Evolutionary conservation across 2,329 filamentous ascomycete species (phyloP).

Genomic region (Colletotrichum navitas): DNA sequence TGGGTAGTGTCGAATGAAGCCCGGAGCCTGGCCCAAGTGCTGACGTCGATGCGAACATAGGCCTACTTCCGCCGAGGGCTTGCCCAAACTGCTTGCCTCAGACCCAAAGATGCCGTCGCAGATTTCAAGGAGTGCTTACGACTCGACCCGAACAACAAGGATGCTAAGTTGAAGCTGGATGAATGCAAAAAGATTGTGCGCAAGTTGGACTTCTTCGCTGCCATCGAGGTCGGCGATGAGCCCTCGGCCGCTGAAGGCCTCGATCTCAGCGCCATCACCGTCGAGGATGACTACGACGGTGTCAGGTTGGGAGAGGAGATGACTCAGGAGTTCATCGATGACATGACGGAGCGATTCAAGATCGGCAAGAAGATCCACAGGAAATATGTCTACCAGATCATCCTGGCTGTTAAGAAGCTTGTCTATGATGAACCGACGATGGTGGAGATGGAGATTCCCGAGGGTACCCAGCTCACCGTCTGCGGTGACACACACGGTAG

Average conservation of each 20-base stretch:
- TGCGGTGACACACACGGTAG: slow-evolving; percentile 96
- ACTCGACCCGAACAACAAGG: slow-evolving; percentile 88
- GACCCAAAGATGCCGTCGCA: slow-evolving; percentile 86
- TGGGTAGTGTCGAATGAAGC: slow-evolving; percentile 53
- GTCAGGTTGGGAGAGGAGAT: slow-evolving; percentile 82
- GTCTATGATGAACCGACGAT: slow-evolving; percentile 95
- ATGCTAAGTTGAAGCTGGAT: slow-evolving; percentile 89
- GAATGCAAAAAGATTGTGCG: slow-evolving; percentile 97
- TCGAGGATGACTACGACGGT: slow-evolving; percentile 90
- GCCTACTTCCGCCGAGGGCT: slow-evolving; percentile 95
- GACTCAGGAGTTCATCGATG: slow-evolving; percentile 96
- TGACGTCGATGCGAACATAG: slow-evolving; percentile 58
- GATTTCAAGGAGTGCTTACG: slow-evolving; percentile 94
- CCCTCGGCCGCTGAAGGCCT: slow-evolving; percentile 92
- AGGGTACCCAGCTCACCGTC: slow-evolving; percentile 86
- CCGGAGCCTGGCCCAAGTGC: slow-evolving; percentile 2
- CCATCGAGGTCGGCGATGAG: slow-evolving; percentile 93
- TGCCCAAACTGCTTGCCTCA: slow-evolving; percentile 90
- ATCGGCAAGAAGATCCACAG: slow-evolving; percentile 92
- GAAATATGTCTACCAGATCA: slow-evolving; percentile 98
- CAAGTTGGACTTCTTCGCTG: slow-evolving; percentile 90
- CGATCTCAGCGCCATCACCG: slow-evolving; percentile 85
- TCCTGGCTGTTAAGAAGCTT: slow-evolving; percentile 89
- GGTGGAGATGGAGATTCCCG: slow-evolving; percentile 89
- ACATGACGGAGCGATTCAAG: slow-evolving; percentile 98